Evolutionary conservation across 352 stramenopile species (phyloP), one percentile per base, ranked within the genome.

Genomic region (Phytophthora sansomeana): DNA sequence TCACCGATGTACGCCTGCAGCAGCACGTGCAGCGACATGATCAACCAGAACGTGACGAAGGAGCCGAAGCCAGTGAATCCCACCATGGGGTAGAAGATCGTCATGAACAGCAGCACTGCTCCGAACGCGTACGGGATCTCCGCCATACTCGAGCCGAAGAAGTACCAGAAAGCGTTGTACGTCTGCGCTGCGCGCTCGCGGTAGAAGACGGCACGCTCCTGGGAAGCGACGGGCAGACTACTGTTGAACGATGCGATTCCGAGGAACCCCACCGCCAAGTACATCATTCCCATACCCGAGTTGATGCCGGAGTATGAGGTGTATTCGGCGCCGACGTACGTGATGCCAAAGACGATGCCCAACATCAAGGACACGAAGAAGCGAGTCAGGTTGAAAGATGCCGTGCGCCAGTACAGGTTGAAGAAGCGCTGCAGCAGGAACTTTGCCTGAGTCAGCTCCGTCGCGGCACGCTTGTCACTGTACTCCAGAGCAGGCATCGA

Each of bases 331-430:
- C 70, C 60, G 24, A 69, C 42, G 52, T 91, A 95, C 16, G 90
- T 74, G 11, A 83, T 73, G 13, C 74, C 83, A 17, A 96, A 84
- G 44, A 97, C 67, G 10, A 90, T 62, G 9, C 75, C 83, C 52
- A 95, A 81, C 6, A 86, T 21, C 26, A 75, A 29, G 28, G 66
- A 85, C 14, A 94, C 68, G 16, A 89, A 64, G 2, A 91, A 46
- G 9, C 89, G 74, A 14, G 78, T 54, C 28, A 54, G 8, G 26
- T 54, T 54, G 47, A n/a, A 54, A 5, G 47, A 54, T 17, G 47
- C 47, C n/a, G 74, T 90, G 29, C 90, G 75, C 80, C 80, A 96
- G 63, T 96, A 96, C 47, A 86, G 79, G 56, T 49, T 78, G 36
- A 75, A 73, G 21, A 79, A 79, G 26, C 80, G 69, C 32, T 75